Conservation (phyloP, 768 basidiomycete genomes). For the Pleurotus pulmonarius region DNA sequence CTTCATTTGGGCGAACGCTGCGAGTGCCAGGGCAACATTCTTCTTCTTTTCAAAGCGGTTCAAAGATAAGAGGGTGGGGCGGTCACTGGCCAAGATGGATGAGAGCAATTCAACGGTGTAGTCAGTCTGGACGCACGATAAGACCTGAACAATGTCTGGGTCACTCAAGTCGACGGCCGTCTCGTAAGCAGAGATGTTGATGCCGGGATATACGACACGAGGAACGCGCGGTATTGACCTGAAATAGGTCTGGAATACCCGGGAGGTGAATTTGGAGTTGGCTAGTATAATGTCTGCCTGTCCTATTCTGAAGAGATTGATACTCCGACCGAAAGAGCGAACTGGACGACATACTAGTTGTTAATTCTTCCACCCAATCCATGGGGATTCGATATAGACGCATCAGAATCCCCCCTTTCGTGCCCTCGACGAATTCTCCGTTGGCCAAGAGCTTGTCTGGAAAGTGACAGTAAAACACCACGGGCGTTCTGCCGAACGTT, state of each 20-base stretch:
- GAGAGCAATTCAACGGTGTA: neutral
- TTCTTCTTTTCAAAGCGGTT: constrained; percentile 98
- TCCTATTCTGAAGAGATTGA: constrained; percentile 36
- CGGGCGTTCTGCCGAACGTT: constrained; percentile 60
- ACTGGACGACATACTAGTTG: constrained; percentile 62
- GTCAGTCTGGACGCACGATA: constrained; percentile 48
- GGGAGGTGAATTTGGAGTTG: constrained; percentile 88
- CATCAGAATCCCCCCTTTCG: constrained; percentile 53
- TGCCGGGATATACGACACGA: constrained; percentile 91
- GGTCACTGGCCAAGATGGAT: constrained; percentile 34
- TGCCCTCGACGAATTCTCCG: constrained; percentile 62
- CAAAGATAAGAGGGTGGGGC: constrained; percentile 78
- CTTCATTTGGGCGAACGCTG: constrained; percentile 64
- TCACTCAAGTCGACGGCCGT: constrained; percentile 34
- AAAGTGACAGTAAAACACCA: constrained; percentile 98
- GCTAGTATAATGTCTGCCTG: constrained; percentile 89
- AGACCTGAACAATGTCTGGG: constrained; percentile 49
- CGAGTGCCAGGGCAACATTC: constrained; percentile 77
- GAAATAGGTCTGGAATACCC: constrained; percentile 76
- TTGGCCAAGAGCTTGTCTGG: constrained; percentile 89
- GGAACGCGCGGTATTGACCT: constrained; percentile 58
- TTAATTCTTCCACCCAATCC: constrained; percentile 86
- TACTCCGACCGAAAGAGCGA: neutral
- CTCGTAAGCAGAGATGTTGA: constrained; percentile 77
- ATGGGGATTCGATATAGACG: constrained; percentile 81